Base-by-base conservation (phyloP, 2,329 filamentous ascomycete species). In the Aspergillus vadensis region DNA sequence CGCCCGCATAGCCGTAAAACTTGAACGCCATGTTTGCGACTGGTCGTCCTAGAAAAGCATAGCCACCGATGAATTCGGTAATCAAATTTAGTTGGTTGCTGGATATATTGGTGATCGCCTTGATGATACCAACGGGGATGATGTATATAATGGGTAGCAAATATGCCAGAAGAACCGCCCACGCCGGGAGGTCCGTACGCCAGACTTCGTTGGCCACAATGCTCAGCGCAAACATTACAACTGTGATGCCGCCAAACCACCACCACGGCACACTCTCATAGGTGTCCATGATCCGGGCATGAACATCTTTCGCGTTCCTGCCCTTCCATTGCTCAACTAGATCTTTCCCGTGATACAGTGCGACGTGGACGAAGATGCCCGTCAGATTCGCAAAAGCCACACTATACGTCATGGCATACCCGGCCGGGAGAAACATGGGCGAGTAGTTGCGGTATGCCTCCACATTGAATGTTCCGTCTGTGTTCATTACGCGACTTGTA, bases 1-100 rank as follows among this genome's bases (percentile, higher is more conserved):
- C 87, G 72, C 83, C 86, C 55, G 89, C 83, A 72, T 88, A 89
- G 60, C 87, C 86, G 68, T 89, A 90, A 68, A 88, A 89, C 72
- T 90, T 90, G 77, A 91, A 91, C 74, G 89, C 84, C 81, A 82
- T 82, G 61, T 81, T 82, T 36, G 80, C 81, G 10, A 83, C 68
- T 0, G 80, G 80, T 32, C 71, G 72, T 4, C 80, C 80, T 19
- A 79, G 72, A 58, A 82, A 80, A 44, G 80, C 72, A 69, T 81
- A 82, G 1, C 81, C 81, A 1, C 78, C 80, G 53, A 82, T 79
- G 53, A 83, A 81, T 63, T 82, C 80, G 9, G 79, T 77, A 25
- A 83, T 69, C 6, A 82, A 70, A 58, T 82, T 82, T 10, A 83
- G 66, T 56, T 77, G 73, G 56, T 83, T 83, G 32, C 78, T 79